phyloP scores from a whole-genome alignment of 2,329 filamentous ascomycete genomes.

The Penicillium sp. region DNA sequence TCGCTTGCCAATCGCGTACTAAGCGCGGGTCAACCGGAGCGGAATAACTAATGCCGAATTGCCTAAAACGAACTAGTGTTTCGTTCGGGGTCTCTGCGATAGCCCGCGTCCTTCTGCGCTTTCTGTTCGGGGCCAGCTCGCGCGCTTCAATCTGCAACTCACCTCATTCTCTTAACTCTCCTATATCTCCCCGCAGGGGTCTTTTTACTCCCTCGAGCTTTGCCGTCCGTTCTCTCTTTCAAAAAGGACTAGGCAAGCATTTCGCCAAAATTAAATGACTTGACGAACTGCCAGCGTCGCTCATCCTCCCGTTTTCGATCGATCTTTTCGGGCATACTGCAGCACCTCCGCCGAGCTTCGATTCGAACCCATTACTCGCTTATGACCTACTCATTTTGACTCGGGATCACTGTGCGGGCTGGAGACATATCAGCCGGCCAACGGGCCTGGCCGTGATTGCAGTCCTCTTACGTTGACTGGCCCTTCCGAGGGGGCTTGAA shows the following conservation, averaged over 20 bases:
- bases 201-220: constrained; percentile 14
- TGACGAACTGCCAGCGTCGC: constrained; percentile 29
- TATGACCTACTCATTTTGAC: constrained; percentile 30
- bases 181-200: constrained; percentile 18
- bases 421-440: constrained; percentile 37
- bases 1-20: constrained; percentile 4
- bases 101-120: constrained; percentile 38
- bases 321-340: constrained; percentile 30
- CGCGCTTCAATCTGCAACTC: constrained; percentile 26
- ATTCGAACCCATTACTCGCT: constrained; percentile 27
- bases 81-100: constrained; percentile 43
- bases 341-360: constrained; percentile 26
- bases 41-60: constrained; percentile 35
- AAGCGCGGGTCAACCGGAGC: constrained; percentile 22
- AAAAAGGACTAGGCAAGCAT: constrained; percentile 14
- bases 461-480: constrained; percentile 22
- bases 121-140: constrained; percentile 32
- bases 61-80: constrained; percentile 36
- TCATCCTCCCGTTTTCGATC: constrained; percentile 21
- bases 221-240: constrained; percentile 16
- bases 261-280: constrained; percentile 31
- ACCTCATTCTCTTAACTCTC: constrained; percentile 20
- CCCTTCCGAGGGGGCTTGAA: constrained; percentile 25
- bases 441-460: constrained; percentile 39
- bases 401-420: constrained; percentile 29